phyloP scores from a whole-genome alignment of 306 rosid genomes.

The Hylodesmum podocarpum region DNA sequence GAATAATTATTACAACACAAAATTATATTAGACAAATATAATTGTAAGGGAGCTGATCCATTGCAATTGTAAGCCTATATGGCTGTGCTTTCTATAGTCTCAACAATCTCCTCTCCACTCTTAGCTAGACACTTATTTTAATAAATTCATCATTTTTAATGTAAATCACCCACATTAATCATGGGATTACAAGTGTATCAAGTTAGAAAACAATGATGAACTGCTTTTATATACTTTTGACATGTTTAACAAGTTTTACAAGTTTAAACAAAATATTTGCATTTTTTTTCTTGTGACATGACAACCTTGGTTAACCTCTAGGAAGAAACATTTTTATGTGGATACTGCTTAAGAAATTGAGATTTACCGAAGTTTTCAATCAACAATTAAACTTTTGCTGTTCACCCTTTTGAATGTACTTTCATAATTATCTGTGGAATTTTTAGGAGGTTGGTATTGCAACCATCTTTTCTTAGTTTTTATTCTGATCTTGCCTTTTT shows the following conservation, averaged over 20 bases:
- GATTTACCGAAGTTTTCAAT: slow-evolving; percentile 89
- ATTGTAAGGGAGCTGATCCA: neutral
- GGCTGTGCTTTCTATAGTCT: neutral
- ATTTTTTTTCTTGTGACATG: slow-evolving; percentile 50
- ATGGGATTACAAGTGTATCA: neutral
- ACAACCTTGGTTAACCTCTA: slow-evolving; percentile 70
- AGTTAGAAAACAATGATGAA: neutral
- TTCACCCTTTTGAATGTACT: slow-evolving; percentile 90
- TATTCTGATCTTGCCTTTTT: neutral
- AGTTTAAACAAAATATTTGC: slow-evolving; percentile 8
- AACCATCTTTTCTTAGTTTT: neutral
- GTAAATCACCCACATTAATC: neutral
- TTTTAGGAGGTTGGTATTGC: slow-evolving; percentile 63
- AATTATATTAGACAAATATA: neutral
- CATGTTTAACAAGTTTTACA: slow-evolving; percentile 8
- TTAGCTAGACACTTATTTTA: neutral
- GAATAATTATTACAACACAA: neutral
- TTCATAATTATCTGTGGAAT: slow-evolving; percentile 90
- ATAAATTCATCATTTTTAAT: neutral
- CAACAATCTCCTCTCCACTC: neutral
- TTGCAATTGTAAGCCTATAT: neutral
- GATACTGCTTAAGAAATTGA: slow-evolving; percentile 92
- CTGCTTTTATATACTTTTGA: neutral
- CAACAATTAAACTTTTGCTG: slow-evolving; percentile 85
- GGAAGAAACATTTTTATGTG: slow-evolving; percentile 82